Evolutionary conservation across 495 filamentous ascomycete genomes (phyloP), one percentile per base, ranked within the genome.

Genomic region (Staphylotrichum longicolle): DNA sequence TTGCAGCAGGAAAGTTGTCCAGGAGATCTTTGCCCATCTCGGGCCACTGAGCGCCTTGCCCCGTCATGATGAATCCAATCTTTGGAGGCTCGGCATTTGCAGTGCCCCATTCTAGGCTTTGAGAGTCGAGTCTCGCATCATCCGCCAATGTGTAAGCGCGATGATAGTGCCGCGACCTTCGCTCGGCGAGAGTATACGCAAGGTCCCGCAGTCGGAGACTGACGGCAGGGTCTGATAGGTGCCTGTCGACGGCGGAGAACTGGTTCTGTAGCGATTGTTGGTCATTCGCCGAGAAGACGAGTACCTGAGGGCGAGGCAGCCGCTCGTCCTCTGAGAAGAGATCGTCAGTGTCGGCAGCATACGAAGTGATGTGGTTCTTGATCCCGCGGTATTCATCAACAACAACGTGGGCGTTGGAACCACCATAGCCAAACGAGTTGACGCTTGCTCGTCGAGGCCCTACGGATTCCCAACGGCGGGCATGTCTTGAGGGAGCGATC

Each of bases 381-480:
- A 27, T 27, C 45, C n/a, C 45, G 15, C n/a, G 15, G 6, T 15
- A 57, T 27, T 57, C 33, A 40, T 84, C 80, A 0, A 86, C 9
- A 15, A 86, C 71, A 6, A 62, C 73, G 55, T 86, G 83, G 3
- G 79, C 78, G 58, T 85, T 85, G 12, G 77, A 66, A 4, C 84
- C 83, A 2, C 83, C 82, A 59, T 73, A 82, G 0, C 84, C 83
- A 49, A 83, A 86, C 5, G 73, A 80, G 58, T 82, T 85, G 15
- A 86, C 70, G 33, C 77, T 79, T 0, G 74, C 75, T 35, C 83
- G 72, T 7, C 45, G 54, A 1, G 20, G 1, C 20, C 20, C 20
- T 27, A 27, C 20, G 20, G 20, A 27, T 27, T 27, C 20, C 20
- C 20, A 27, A 27, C 20, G 20, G 20, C 20, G 20, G 20, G 20